Evolutionary conservation across 768 basidiomycete species (phyloP).

Genomic region (Tulasnella sp.): DNA sequence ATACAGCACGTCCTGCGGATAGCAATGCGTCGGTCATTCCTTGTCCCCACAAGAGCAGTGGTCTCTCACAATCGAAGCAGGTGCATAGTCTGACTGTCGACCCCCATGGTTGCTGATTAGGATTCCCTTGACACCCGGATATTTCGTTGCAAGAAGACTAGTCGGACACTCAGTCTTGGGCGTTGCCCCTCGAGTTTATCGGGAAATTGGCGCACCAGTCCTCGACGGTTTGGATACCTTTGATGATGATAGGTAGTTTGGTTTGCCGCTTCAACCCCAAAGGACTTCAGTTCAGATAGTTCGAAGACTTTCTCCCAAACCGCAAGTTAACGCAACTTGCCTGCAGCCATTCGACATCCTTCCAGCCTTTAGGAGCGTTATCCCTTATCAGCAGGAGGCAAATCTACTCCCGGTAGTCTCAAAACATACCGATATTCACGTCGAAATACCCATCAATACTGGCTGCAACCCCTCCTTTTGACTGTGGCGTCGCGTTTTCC

Average conservation of each 20-base stretch:
- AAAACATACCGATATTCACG: constrained; percentile 18
- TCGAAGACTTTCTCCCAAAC: background rate
- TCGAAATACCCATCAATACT: constrained; percentile 27
- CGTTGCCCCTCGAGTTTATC: background rate
- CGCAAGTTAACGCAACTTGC: background rate
- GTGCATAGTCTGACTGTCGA: constrained; percentile 39
- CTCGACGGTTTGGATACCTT: constrained; percentile 49
- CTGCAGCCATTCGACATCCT: constrained; percentile 28
- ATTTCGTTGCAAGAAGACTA: constrained; percentile 60
- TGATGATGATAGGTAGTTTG: constrained; percentile 45
- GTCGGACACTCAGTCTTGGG: background rate
- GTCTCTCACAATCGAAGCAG: constrained; percentile 21
- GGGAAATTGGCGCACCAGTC: constrained; percentile 34
- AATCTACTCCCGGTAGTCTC: background rate
- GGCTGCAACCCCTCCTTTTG: constrained; percentile 23
- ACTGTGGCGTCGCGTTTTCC: background rate
- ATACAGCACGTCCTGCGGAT: constrained; percentile 20
- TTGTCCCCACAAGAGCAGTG: background rate
- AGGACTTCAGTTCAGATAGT: no score
- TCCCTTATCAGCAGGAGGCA: background rate
- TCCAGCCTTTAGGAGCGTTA: constrained; percentile 10
- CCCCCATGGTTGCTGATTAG: constrained; percentile 91
- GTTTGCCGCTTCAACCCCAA: constrained; percentile 39
- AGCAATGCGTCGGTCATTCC: background rate
- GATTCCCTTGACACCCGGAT: constrained; percentile 77